These are phyloP conservation scores for Phallus indusiatus DNA, from an alignment of 768 basidiomycete genomes.

Conservation along the genomic window DNA sequence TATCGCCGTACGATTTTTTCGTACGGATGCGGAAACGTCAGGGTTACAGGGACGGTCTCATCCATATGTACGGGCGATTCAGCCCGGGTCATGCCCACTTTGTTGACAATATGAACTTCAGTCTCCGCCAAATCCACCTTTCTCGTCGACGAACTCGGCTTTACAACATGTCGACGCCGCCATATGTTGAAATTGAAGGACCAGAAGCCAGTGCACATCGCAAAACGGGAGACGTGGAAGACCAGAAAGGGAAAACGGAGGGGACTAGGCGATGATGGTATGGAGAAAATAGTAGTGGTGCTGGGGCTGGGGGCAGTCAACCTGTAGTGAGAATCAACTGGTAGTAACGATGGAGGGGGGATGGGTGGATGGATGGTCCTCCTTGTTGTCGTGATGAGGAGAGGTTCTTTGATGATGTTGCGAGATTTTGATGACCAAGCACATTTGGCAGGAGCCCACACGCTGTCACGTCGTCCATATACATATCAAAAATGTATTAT, in stretches of 20 bases:
- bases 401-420: too few species aligned
- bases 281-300: neutral
- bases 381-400: too few species aligned
- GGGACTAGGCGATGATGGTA: neutral
- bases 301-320: too few species aligned
- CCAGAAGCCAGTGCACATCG: neutral
- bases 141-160: neutral
- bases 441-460: too few species aligned
- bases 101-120: neutral
- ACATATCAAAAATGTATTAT: neutral
- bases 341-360: too few species aligned
- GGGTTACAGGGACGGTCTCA: neutral
- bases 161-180: neutral
- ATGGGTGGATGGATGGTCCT: too few species aligned
- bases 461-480: neutral
- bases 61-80: neutral
- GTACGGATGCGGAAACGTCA: constrained; percentile 2
- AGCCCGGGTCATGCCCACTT: neutral
- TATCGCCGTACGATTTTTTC: constrained; percentile 1
- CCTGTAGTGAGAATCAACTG: too few species aligned
- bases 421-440: too few species aligned
- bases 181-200: neutral
- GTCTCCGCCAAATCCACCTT: constrained; percentile 4
- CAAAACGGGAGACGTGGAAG: neutral
- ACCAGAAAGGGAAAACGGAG: neutral